These are phyloP conservation scores for Agaricus bisporus DNA, from an alignment of 768 basidiomycete genomes.

Conservation along the genomic window DNA sequence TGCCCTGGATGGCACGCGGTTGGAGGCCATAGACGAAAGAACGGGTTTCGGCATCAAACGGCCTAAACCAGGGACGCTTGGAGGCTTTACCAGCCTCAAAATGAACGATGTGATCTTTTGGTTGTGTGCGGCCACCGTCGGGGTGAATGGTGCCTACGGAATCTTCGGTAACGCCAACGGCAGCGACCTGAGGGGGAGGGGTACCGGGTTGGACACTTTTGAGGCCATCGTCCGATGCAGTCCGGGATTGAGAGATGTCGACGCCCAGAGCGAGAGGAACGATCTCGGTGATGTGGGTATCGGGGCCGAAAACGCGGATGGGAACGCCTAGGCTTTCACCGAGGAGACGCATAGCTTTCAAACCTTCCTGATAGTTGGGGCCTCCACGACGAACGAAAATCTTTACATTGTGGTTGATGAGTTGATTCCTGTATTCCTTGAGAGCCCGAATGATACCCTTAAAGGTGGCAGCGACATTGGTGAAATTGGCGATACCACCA, in stretches of 20 bases:
- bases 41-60: slow-evolving; percentile 91
- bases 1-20: slow-evolving; percentile 96
- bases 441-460: slow-evolving; percentile 99
- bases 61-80: slow-evolving; percentile 73
- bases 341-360: slow-evolving; percentile 97
- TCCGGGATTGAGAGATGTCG: slow-evolving; percentile 41
- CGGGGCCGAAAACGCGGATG: slow-evolving; percentile 95
- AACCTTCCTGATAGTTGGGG: slow-evolving; percentile 96
- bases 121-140: slow-evolving; percentile 75
- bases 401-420: slow-evolving; percentile 80
- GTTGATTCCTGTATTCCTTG: slow-evolving; percentile 83
- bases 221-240: slow-evolving; percentile 22
- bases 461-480: slow-evolving; percentile 98
- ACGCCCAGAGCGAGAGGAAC: slow-evolving; percentile 97
- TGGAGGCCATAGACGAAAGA: slow-evolving; percentile 98
- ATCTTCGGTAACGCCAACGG: slow-evolving; percentile 33
- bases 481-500: slow-evolving; percentile 99
- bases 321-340: slow-evolving; percentile 96
- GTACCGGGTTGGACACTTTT: slow-evolving; percentile 32
- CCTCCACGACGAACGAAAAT: slow-evolving; percentile 98
- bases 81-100: slow-evolving; percentile 56
- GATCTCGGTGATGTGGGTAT: slow-evolving; percentile 97
- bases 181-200: slow-evolving; percentile 30
- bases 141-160: slow-evolving; percentile 69
- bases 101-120: slow-evolving; percentile 84